Conservation (phyloP, 768 basidiomycete genomes). For the Pisolithus marmoratus region DNA sequence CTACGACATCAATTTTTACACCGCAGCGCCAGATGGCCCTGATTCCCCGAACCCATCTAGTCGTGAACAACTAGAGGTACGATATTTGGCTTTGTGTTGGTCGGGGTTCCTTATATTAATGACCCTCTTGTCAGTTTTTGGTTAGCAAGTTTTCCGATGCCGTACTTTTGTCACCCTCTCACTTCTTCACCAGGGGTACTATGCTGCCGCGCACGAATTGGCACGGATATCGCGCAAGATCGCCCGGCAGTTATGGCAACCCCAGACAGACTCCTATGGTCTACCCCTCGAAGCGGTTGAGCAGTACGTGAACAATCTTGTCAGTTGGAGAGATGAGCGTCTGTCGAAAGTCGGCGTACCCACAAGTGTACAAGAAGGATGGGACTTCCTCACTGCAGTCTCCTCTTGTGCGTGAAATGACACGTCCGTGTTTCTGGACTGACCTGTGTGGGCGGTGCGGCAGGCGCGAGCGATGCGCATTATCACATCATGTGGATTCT, state of each 20-base stretch:
- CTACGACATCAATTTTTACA: constrained; percentile 87
- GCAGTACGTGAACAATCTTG: constrained; percentile 49
- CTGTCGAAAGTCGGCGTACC: constrained; percentile 82
- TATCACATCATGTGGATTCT: constrained; percentile 93
- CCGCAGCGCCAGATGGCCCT: constrained; percentile 57
- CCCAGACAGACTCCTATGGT: constrained; percentile 69
- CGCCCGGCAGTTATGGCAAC: constrained; percentile 76
- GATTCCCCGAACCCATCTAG: constrained; percentile 55
- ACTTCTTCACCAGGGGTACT: constrained; percentile 59
- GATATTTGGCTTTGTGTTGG: constrained; percentile 10
- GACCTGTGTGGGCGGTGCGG: not conserved
- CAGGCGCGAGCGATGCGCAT: constrained; percentile 80
- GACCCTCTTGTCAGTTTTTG: constrained; percentile 47
- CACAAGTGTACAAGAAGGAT: constrained; percentile 72
- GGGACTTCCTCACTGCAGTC: constrained; percentile 86
- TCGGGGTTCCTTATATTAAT: constrained; percentile 3
- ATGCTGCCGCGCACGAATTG: constrained; percentile 76
- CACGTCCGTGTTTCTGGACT: not conserved
- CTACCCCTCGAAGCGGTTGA: constrained; percentile 63
- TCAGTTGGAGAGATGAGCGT: constrained; percentile 71
- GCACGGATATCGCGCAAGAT: constrained; percentile 79
- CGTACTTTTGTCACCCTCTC: not conserved
- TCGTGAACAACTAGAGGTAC: constrained; percentile 75
- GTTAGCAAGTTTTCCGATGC: constrained; percentile 36
- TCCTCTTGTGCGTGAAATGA: constrained; percentile 45